Evolutionary conservation across 129 eudicot genomes (phyloP).

Genomic region (Artemisia annua): DNA sequence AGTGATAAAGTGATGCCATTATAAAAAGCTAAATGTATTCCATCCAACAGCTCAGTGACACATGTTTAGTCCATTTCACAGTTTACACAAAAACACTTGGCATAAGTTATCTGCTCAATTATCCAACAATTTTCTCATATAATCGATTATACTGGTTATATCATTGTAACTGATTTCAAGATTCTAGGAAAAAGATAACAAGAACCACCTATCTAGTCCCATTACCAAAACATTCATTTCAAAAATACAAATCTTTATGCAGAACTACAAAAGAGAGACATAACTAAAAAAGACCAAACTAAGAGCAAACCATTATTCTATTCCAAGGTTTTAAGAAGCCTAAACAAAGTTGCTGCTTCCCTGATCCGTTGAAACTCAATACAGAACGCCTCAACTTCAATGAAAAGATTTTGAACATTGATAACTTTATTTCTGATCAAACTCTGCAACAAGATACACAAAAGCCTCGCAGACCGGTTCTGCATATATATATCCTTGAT

Average conservation of each 20-base stretch:
- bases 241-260: conserved; percentile 25
- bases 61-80: neutral
- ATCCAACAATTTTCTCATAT: neutral
- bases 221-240: conserved; percentile 24
- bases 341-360: conserved; percentile 85
- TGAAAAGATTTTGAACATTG: conserved; percentile 87
- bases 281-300: neutral
- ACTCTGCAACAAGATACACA: conserved; percentile 90
- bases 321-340: conserved; percentile 85
- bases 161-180: too few relatives aligned
- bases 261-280: conserved; percentile 14
- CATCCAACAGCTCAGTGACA: neutral
- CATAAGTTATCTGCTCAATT: neutral
- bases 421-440: conserved; percentile 86
- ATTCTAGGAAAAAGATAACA: neutral
- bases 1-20: too few relatives aligned
- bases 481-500: conserved; percentile 98
- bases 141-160: neutral
- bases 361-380: conserved; percentile 94
- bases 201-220: conserved; percentile 17
- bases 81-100: neutral
- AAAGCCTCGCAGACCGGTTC: conserved; percentile 87
- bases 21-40: neutral
- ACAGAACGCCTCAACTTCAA: conserved; percentile 93
- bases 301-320: conserved; percentile 21